Evolutionary conservation across 2,329 filamentous ascomycete species (phyloP).

Genomic region (Cercospora sp.): DNA sequence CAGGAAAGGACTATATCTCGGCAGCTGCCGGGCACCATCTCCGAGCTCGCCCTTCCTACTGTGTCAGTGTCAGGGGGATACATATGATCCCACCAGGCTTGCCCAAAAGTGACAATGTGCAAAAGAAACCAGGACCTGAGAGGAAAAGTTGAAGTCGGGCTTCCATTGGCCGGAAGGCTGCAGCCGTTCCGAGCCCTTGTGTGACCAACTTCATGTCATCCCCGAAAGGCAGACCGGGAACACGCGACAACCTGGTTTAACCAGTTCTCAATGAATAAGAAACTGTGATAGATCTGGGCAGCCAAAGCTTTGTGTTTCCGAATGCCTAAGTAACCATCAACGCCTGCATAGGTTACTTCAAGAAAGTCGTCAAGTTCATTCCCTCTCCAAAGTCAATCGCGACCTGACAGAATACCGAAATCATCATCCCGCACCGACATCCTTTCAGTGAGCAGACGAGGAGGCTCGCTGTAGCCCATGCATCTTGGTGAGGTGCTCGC

Average conservation of each 20-base stretch:
- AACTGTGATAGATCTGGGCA: not conserved
- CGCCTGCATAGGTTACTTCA: not conserved
- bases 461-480: constrained; percentile 1
- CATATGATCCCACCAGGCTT: not conserved
- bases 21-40: not conserved
- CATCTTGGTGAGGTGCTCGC: constrained; percentile 15
- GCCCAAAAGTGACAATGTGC: not conserved
- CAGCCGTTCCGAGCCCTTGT: not conserved
- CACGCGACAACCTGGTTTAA: not conserved
- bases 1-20: not conserved
- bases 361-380: not conserved
- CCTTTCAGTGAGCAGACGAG: not conserved
- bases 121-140: not conserved
- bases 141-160: not conserved
- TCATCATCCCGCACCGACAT: not conserved
- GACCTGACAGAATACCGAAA: not conserved
- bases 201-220: not conserved
- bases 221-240: not conserved
- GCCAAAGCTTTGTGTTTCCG: not conserved
- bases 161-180: not conserved
- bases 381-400: not conserved
- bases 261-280: not conserved
- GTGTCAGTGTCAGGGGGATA: not conserved
- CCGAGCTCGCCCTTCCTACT: not conserved
- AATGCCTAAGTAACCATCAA: not conserved